These are phyloP conservation scores for Penicillium ochrochloron DNA, from an alignment of 495 filamentous ascomycete genomes.

Conservation along the genomic window DNA sequence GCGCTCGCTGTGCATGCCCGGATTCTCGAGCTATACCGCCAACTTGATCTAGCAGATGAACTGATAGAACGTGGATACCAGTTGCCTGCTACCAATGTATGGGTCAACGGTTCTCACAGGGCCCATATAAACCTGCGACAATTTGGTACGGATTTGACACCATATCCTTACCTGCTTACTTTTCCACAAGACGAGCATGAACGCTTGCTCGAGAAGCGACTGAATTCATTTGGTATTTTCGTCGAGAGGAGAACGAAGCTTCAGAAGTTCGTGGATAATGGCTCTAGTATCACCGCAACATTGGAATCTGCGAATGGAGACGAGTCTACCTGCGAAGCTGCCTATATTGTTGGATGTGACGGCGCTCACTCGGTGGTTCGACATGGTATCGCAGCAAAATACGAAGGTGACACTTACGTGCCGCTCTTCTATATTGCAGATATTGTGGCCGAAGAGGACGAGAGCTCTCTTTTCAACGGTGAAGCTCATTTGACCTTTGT, in stretches of 20 bases:
- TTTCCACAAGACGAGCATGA: constrained; percentile 45
- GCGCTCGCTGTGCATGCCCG: constrained; percentile 47
- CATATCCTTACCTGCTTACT: constrained; percentile 41
- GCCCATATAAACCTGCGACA: constrained; percentile 31
- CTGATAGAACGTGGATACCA: constrained; percentile 38
- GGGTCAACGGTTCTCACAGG: constrained; percentile 33
- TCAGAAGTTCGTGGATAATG: constrained; percentile 32
- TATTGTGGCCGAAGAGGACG: constrained; percentile 30
- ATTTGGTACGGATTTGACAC: constrained; percentile 36
- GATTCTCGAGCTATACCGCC: constrained; percentile 48
- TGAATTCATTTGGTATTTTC: constrained; percentile 36
- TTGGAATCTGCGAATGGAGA: constrained; percentile 19
- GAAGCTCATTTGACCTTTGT: constrained; percentile 38
- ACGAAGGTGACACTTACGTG: constrained; percentile 38
- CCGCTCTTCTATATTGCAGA: constrained; percentile 44
- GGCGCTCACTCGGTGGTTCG: constrained; percentile 42
- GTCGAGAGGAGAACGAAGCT: constrained; percentile 39
- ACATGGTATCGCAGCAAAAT: constrained; percentile 31
- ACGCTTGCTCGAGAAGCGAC: constrained; percentile 36
- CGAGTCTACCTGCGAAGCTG: constrained; percentile 32
- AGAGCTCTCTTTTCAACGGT: constrained; percentile 38
- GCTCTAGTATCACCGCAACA: constrained; percentile 32
- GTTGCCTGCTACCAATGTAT: constrained; percentile 42
- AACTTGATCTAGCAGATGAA: constrained; percentile 42
- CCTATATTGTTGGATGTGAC: constrained; percentile 44